Evolutionary conservation across 2,329 filamentous ascomycete genomes (phyloP).

Genomic region (Akanthomyces muscarius): DNA sequence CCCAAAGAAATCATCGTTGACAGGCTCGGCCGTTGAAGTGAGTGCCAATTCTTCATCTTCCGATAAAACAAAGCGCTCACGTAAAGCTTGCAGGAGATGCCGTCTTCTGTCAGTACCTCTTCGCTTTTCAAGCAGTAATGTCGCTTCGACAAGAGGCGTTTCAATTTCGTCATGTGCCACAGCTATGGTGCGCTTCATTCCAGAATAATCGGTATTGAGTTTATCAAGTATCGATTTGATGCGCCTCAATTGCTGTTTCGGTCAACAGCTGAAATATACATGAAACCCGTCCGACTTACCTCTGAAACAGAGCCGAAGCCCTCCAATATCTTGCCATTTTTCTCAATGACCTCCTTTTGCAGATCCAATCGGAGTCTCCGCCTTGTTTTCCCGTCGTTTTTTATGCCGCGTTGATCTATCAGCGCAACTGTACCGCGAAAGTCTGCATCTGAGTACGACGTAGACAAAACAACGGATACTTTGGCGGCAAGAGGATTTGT

Average conservation of each 20-base stretch:
- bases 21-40: constrained; percentile 73
- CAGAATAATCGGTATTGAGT: constrained; percentile 73
- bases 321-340: constrained; percentile 81
- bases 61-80: constrained; percentile 75
- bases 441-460: constrained; percentile 88
- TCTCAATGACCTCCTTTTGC: constrained; percentile 88
- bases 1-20: constrained; percentile 81
- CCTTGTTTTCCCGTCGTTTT: constrained; percentile 73
- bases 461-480: constrained; percentile 79
- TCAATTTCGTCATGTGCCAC: constrained; percentile 71
- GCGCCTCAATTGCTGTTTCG: constrained; percentile 70
- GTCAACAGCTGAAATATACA: constrained; percentile 26
- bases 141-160: constrained; percentile 73
- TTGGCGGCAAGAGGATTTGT: constrained; percentile 72
- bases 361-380: constrained; percentile 76
- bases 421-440: constrained; percentile 80
- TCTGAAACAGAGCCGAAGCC: constrained; percentile 89
- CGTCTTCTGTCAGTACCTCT: constrained; percentile 75
- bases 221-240: constrained; percentile 75
- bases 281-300: constrained; percentile 44
- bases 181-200: constrained; percentile 73
- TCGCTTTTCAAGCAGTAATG: constrained; percentile 67
- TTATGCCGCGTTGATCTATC: constrained; percentile 66
- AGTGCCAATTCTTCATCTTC: constrained; percentile 74
- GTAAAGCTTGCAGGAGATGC: constrained; percentile 71